Conservation (phyloP, 2,329 filamentous ascomycete genomes). For the Claviceps lovelessii region DNA sequence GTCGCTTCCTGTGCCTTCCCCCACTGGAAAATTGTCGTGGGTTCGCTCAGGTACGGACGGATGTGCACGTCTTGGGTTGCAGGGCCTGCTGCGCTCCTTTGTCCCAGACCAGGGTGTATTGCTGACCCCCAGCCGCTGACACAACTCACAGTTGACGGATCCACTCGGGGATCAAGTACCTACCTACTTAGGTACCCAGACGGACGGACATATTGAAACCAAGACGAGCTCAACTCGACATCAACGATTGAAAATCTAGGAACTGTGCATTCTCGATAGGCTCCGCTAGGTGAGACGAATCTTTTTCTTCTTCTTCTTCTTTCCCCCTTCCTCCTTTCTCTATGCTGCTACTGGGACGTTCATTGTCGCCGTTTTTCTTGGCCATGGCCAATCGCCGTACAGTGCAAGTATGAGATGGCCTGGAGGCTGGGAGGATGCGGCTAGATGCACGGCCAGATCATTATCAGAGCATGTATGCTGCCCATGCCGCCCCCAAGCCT, state of each 20-base stretch:
- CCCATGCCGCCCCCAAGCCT: background rate
- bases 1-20: conserved; percentile 1
- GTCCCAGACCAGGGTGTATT: conserved; percentile 4
- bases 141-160: conserved; percentile 1
- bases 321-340: background rate
- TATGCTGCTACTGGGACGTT: background rate
- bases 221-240: conserved; percentile 2
- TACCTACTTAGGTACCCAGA: background rate
- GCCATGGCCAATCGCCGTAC: too few relatives aligned
- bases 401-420: background rate
- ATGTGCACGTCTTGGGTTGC: conserved; percentile 1
- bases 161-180: background rate
- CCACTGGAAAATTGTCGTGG: conserved; percentile 2
- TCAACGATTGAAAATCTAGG: background rate
- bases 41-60: conserved; percentile 4
- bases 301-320: background rate
- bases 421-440: background rate
- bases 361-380: background rate
- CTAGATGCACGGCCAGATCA: background rate
- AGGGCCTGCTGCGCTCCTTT: conserved; percentile 1
- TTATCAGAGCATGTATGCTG: background rate
- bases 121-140: conserved; percentile 5
- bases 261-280: background rate
- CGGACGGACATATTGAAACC: background rate
- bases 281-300: background rate